Conservation (phyloP, 2,329 filamentous ascomycete genomes). For the Monosporascus sp. region DNA sequence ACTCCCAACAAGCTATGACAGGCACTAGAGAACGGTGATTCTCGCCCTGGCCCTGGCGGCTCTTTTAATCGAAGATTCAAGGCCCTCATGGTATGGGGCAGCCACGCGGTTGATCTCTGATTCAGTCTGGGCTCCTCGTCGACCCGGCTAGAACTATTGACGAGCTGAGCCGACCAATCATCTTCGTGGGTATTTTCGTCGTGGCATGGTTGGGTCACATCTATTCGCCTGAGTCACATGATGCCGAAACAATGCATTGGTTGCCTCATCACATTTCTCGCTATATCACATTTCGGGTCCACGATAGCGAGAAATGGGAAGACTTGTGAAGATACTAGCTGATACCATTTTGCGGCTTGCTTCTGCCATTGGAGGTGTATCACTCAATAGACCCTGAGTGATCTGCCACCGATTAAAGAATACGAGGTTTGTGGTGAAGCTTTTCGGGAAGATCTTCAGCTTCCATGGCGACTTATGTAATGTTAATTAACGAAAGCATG, state of each 20-base stretch:
- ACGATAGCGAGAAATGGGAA: neutral
- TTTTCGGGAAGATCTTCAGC: neutral
- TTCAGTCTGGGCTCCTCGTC: neutral
- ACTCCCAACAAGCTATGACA: neutral
- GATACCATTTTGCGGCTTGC: neutral
- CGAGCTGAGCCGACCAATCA: neutral
- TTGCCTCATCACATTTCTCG: slow-evolving; percentile 1
- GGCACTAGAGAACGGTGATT: neutral
- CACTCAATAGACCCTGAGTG: neutral
- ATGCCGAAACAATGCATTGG: slow-evolving; percentile 14
- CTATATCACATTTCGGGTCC: neutral
- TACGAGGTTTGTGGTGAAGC: neutral
- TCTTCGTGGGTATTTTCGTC: neutral
- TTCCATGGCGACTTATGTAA: too few species aligned
- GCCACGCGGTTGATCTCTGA: neutral
- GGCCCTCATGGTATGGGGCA: neutral
- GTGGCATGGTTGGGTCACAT: neutral
- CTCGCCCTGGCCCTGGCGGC: neutral
- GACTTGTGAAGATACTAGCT: neutral
- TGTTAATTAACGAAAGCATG: too few species aligned
- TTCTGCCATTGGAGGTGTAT: neutral
- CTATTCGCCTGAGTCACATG: slow-evolving; percentile 15
- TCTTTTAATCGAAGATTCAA: neutral
- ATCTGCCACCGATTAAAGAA: neutral
- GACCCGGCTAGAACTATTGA: neutral